Evolutionary conservation across 306 rosid species (phyloP).

Genomic region (Ceratonia siliqua): DNA sequence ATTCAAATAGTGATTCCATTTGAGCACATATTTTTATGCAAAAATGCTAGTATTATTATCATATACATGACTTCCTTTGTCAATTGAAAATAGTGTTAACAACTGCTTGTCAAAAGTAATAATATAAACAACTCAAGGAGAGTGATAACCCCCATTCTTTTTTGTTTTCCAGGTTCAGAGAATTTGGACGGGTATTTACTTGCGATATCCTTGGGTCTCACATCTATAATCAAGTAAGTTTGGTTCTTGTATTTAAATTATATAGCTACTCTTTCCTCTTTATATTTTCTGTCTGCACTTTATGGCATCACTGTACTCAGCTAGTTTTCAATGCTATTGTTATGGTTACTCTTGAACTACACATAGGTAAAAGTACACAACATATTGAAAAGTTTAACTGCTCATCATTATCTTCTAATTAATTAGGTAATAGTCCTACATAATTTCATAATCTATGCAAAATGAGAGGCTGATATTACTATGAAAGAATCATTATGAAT

Average conservation of each 20-base stretch:
- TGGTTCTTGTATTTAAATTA: conserved; percentile 22
- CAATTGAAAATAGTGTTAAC: conserved; percentile 10
- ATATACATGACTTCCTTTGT: neutral
- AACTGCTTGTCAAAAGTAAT: neutral
- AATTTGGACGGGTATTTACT: conserved; percentile 73
- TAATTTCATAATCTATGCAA: conserved; percentile 10
- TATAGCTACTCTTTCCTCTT: neutral
- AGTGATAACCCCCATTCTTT: conserved; percentile 7
- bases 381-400: neutral
- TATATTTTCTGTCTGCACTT: conserved; percentile 6
- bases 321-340: conserved; percentile 21
- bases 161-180: conserved; percentile 54
- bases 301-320: conserved; percentile 1
- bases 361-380: conserved; percentile 1
- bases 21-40: neutral
- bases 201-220: conserved; percentile 84
- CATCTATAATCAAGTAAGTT: conserved; percentile 80
- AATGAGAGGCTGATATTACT: neutral
- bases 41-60: conserved; percentile 10
- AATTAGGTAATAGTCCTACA: neutral
- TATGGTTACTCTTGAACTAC: conserved; percentile 10
- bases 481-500: neutral
- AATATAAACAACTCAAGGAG: neutral
- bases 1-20: neutral
- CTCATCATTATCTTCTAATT: neutral